These are phyloP conservation scores for Aureobasidium sp. DNA, from an alignment of 2,329 filamentous ascomycete genomes.

Conservation along the genomic window DNA sequence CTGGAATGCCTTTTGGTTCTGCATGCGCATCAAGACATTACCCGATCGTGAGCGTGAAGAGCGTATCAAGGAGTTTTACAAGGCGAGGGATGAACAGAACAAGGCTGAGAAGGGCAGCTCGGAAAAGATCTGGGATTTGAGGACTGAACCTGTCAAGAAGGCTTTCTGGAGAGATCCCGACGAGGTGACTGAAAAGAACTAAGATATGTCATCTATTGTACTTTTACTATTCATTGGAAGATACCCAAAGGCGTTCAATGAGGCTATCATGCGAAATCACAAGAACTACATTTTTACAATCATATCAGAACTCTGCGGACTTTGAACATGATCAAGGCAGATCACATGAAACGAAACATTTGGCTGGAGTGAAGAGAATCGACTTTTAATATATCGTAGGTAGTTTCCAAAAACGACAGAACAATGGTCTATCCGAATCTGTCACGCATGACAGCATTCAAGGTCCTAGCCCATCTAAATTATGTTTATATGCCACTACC, in stretches of 20 bases:
- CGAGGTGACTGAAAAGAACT: conserved; percentile 13
- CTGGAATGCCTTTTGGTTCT: conserved; percentile 96
- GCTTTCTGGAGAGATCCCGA: conserved; percentile 33
- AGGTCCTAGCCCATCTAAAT: neutral
- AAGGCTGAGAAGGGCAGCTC: conserved; percentile 55
- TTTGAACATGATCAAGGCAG: neutral
- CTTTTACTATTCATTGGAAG: conserved; percentile 1
- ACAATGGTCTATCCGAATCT: neutral
- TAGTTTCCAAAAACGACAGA: conserved; percentile 5
- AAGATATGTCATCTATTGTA: neutral
- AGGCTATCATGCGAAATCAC: neutral
- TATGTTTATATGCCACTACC: neutral
- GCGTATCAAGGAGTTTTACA: conserved; percentile 57
- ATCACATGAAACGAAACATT: neutral
- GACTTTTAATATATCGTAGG: neutral
- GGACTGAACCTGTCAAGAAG: conserved; percentile 51
- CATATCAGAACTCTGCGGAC: neutral
- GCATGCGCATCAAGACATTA: conserved; percentile 73
- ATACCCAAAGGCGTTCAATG: conserved; percentile 6
- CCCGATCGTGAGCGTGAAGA: conserved; percentile 50
- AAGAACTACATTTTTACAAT: neutral
- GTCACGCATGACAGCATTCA: neutral
- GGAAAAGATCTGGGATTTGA: conserved; percentile 81
- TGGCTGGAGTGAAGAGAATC: neutral
- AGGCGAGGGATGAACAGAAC: conserved; percentile 47